Base-by-base conservation (phyloP, 257 asterid species). In the Catharanthus roseus region DNA sequence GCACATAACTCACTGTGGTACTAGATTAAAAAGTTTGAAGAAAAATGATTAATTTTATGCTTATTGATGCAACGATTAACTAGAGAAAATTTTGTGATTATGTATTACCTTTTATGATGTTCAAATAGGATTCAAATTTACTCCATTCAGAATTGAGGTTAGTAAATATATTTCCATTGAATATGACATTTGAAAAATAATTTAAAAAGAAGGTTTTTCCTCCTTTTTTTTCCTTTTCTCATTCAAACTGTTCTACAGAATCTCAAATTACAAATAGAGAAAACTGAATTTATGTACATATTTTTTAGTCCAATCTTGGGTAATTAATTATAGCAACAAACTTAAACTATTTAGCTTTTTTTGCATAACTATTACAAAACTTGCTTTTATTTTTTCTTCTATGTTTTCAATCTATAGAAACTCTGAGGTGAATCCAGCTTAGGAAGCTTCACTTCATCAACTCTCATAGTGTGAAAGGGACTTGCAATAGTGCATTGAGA, bases 391-490 rank as follows among this genome's bases (percentile, higher is more conserved):
- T 28, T 5, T n/a, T 34, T 56, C 1, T 56, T 5, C 13, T 5
- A 24, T 60, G n/a, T n/a, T n/a, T n/a, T n/a, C n/a, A n/a, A n/a
- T 5, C 31, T 10, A 1, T 34, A 88, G 96, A 82, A 88, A 89
- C 58, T 89, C 74, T 69, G 93, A 85, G 75, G 41, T 80, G 13
- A 81, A 67, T 44, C 57, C 66, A 3, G 84, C 65, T 2, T 77
- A 80, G 73, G 87, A 79, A 67, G 78, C 89, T 71, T 87, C 96
- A 24, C 76, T 89, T 74, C 82, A 85, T 54, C 91, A 87, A 33
- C 58, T 85, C 26, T 58, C 77, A 5, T 89, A 91, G 96, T 85
- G 89, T 71, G 93, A 87, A 75, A 87, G 82, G 64, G 87, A 89
- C 78, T 72, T 89, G 70, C 57, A 71, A 5, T 65, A 60, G 1